Percentiles rank a stretch among this genome's conserved stretches.
These are phyloP conservation scores for Hygrophila difformis DNA, from an alignment of 257 asterid species.

Conservation along the genomic window DNA sequence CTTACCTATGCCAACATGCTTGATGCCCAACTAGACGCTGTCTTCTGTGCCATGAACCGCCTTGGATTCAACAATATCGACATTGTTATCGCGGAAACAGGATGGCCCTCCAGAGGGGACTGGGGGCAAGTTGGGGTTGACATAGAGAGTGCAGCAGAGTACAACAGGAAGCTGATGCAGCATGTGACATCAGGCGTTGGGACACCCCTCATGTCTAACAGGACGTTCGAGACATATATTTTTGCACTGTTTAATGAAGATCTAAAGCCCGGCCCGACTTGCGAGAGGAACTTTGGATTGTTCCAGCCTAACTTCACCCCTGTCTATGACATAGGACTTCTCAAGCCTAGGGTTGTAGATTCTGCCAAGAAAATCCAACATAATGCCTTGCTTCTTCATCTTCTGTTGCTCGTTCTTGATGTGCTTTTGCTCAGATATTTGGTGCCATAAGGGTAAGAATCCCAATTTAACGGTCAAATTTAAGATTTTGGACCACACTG, in stretches of 20 bases:
- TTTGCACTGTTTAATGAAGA: conserved; percentile 50
- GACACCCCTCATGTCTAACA: conserved; percentile 43
- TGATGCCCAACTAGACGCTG: conserved; percentile 46
- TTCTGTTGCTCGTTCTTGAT: conserved; percentile 26
- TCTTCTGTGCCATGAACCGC: conserved; percentile 25
- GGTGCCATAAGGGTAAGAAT: conserved; percentile 41
- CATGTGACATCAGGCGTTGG: conserved; percentile 39
- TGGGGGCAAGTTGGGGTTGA: conserved; percentile 27
- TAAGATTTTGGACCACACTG: too few relatives aligned
- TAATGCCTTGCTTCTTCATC: conserved; percentile 16
- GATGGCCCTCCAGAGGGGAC: conserved; percentile 50
- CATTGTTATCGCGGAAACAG: conserved; percentile 38
- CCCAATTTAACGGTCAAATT: too few relatives aligned
- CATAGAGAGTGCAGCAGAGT: conserved; percentile 27
- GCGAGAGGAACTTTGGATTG: conserved; percentile 67
- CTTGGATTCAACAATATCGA: conserved; percentile 26
- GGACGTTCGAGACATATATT: conserved; percentile 35
- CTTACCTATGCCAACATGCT: conserved; percentile 37
- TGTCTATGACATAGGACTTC: conserved; percentile 44
- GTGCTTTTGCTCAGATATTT: conserved; percentile 22
- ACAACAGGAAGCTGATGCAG: conserved; percentile 25
- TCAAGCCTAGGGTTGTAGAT: conserved; percentile 30
- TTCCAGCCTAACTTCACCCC: conserved; percentile 29
- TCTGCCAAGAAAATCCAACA: conserved; percentile 14
- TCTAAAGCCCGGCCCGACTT: conserved; percentile 58